Base-by-base conservation (phyloP, 2,329 filamentous ascomycete genomes). In the Pseudogymnoascus sp. region DNA sequence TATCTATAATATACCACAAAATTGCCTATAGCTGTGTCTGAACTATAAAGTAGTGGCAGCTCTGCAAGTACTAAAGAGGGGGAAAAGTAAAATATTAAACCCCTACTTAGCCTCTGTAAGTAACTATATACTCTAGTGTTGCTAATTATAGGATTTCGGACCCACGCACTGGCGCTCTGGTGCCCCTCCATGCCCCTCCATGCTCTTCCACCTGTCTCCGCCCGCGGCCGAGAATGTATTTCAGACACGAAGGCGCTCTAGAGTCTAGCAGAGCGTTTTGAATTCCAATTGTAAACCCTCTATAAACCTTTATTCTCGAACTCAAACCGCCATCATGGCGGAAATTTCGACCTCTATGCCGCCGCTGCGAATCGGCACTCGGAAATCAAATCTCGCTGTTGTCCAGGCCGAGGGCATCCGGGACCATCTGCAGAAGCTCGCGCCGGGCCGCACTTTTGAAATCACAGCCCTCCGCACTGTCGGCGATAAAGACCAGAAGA, bases 401-500 rank as follows among this genome's bases (percentile, higher is more conserved):
- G 81, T 88, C 59, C 93, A 97, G 74, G 88, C 91, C 42, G 82
- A 92, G 64, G 79, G 88, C 62, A 89, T 96, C 44, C 83, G 87
- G 79, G 80, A 13, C 79, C 81, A 2, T 81, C 96, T 59, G 79
- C 85, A 69, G 76, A 82, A 62, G 80, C 83, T 65, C 86, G 87
- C 42, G 17, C 40, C 61, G 11, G 19, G 38, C 19, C 40, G 19
- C 42, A 31, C 61, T 19, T 59, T 63, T 19, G 42, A 60, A 31
- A 63, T 63, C 11, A n/a, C 13, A 33, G 21, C 61, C 19, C 61
- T 60, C 21, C 42, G 36, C 68, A 90, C 91, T 21, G 83, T 86
- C 17, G 93, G 91, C 67, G 93, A 97, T 78, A 87, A 88, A 76
- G 91, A 97, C 80, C 92, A 95, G 77, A 83, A 84, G 64, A 96